Base-by-base conservation (phyloP, 225 moss, liverwort and hornwort species). In the Physcomitrium patens region DNA sequence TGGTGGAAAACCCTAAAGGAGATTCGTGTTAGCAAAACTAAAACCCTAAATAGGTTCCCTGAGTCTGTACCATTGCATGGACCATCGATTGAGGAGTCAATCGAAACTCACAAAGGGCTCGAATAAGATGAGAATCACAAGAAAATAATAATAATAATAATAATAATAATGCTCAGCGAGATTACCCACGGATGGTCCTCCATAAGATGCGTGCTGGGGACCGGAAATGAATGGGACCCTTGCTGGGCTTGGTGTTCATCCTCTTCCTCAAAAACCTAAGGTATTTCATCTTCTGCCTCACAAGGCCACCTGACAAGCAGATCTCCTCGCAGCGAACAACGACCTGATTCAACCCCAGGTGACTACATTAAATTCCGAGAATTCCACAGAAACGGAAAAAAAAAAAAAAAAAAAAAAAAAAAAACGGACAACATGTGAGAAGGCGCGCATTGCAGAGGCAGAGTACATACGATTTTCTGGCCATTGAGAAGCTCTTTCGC, bases 221-320 rank as follows among this genome's bases (percentile, higher is more conserved):
- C 15, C 85, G 80, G 48, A 85, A 89, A 63, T 89, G 88, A 66
- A 89, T 83, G 5, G 86, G 86, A 6, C 89, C 86, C 79, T 86
- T 89, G 76, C 89, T 89, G 54, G 86, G 89, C 73, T 89, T 89
- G 17, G 85, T 86, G 65, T 89, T 89, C 86, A 86, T 89, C 57
- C 89, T 67, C 86, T 89, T 89, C 37, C 69, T 83, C 69, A 89
- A 65, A 49, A 89, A 89, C 17, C 83, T 71, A 60, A 86, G 55
- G 18, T 85, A 89, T 57, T 89, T 89, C 83, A 89, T 86, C 63
- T 89, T 89, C 55, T 89, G 86, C 4, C 89, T 72, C 28, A 86
- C 86, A 15, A 89, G 78, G 17, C 86, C 83, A 59, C 86, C 86
- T 14, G 89, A 89, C 19, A 86, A 65, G 47, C 83, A 81, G 43